Evolutionary conservation across 2,329 filamentous ascomycete genomes (phyloP), one percentile per base, ranked within the genome.

Genomic region (Ilyonectria sp.): DNA sequence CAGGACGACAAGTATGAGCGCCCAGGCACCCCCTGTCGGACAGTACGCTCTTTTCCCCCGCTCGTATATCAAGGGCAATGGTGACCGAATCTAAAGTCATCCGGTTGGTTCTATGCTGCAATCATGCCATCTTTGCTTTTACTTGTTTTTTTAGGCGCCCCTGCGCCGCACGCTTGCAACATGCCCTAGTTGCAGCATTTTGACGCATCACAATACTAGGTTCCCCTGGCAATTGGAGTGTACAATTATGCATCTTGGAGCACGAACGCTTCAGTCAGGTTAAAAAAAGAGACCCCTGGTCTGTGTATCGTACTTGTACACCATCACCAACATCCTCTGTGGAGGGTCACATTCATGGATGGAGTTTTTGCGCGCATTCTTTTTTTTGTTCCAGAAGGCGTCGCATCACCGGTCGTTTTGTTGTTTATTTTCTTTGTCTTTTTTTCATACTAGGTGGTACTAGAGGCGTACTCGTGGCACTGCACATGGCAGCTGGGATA

Each of bases 11-110:
- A 86, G 84, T 68, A 73, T 85, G 35, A 83, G 81, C 76, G 79
- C 80, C 1, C 82, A 81, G 47, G 69, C 74, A 31, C 78, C 82
- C 9, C 84, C 83, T 10, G 79, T 84, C n/a, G 84, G 82, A 21
- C 84, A 84, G 68, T 87, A 85, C 69, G 82, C 82, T 44, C 76
- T 85, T 15, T 86, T 86, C 68, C 84, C 85, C 19, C 79, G 79
- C n/a, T 68, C 74, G 54, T 75, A 77, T 37, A 68, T 76, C 47
- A 81, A 79, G 70, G 72, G 70, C 10, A 76, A 71, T 23, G 76
- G 77, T 26, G 78, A 80, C 58, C 75, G 77, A 15, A 79, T 82
- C 50, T 82, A 73, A 69, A 26, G 56, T 44, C 47, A 40, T 35
- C n/a, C 19, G 21, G 46, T 56, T 33, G 47, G 46, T 21, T 62